Conservation (phyloP, 805 yeast species). For the Saccharomycopsis fibuligera region DNA sequence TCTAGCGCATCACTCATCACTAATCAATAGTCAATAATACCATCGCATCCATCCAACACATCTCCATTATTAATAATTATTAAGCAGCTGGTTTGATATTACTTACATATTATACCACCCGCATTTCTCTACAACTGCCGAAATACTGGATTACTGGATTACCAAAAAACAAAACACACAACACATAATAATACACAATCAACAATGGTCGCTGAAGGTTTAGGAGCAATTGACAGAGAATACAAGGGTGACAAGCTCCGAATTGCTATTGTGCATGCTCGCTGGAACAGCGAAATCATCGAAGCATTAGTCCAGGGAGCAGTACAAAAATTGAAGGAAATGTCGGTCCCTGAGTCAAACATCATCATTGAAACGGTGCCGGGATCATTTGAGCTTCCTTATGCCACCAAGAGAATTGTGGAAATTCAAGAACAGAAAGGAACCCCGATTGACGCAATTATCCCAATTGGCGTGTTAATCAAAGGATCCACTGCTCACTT, state of each 20-base stretch:
- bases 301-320: slow-evolving; percentile 79
- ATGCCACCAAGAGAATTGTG: slow-evolving; percentile 54
- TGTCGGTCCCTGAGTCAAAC: slow-evolving; percentile 72
- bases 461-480: slow-evolving; percentile 90
- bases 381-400: slow-evolving; percentile 92
- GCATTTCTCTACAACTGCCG: no score
- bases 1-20: no score
- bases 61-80: no score
- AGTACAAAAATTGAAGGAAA: slow-evolving; percentile 43
- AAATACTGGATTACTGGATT: no score
- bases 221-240: slow-evolving; percentile 63
- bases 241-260: slow-evolving; percentile 65
- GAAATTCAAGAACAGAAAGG: slow-evolving; percentile 35
- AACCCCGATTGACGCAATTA: slow-evolving; percentile 68
- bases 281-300: slow-evolving; percentile 84
- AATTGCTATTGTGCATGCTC: slow-evolving; percentile 88
- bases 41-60: no score
- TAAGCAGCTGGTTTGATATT: no score
- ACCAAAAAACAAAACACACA: no score
- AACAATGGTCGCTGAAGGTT: slow-evolving; percentile 43
- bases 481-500: slow-evolving; percentile 98
- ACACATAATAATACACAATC: not conserved
- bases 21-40: no score
- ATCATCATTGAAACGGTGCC: slow-evolving; percentile 84
- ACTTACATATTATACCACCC: no score